Percentiles rank a stretch among this genome's conserved stretches.
Conservation (phyloP, 1,139 yeast species). For the Yamadazyma jaroonii region DNA sequence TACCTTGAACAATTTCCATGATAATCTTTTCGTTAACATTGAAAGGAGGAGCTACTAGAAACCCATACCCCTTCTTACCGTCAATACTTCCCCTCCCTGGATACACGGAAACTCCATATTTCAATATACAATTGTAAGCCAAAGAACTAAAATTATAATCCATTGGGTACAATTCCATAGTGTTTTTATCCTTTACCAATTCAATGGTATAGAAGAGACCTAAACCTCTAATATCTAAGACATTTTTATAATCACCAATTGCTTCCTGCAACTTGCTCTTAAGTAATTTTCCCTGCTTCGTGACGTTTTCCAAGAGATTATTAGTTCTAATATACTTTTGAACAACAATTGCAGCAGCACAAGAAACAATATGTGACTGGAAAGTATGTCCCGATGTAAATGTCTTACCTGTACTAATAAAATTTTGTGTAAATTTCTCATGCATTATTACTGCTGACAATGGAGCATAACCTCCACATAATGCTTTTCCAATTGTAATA, state of each 20-base stretch:
- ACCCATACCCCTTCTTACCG: conserved; percentile 34
- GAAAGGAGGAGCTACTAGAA: conserved; percentile 2
- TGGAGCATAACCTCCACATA: conserved; percentile 60
- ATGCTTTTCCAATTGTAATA: conserved; percentile 58
- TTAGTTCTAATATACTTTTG: conserved; percentile 47
- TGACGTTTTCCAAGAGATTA: conserved; percentile 43
- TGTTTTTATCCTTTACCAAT: conserved; percentile 45
- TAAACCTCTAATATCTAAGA: conserved; percentile 56
- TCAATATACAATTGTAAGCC: conserved; percentile 30
- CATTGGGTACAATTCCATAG: conserved; percentile 48
- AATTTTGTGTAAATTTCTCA: conserved; percentile 40
- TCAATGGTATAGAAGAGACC: conserved; percentile 61
- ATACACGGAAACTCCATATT: conserved; percentile 27
- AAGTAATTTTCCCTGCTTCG: conserved; percentile 43
- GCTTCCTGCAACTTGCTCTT: conserved; percentile 37
- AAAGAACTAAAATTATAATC: conserved; percentile 27
- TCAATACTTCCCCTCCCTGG: conserved; percentile 28
- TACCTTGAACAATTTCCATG: not conserved
- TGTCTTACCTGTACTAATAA: conserved; percentile 43
- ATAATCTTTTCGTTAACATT: not conserved
- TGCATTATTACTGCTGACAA: conserved; percentile 57
- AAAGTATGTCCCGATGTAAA: conserved; percentile 57
- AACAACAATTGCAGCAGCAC: conserved; percentile 53
- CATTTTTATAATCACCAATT: conserved; percentile 27
- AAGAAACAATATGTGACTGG: conserved; percentile 55